Base-by-base conservation (phyloP, 805 yeast species). In the Sungouiella thailandica region DNA sequence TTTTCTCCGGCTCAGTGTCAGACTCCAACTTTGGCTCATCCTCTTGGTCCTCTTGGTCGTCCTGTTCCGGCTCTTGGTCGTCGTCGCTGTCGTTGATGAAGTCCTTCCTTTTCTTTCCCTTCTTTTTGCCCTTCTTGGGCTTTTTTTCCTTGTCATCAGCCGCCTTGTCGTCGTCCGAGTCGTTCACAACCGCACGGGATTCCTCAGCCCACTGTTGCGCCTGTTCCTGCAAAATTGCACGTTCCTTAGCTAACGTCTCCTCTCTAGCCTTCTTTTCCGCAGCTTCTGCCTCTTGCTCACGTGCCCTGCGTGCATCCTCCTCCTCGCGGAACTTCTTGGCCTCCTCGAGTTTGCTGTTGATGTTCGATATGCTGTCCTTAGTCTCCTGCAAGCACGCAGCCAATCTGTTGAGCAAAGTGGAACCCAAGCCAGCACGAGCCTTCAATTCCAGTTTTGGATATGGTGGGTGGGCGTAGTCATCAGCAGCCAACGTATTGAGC, bases 391-490 rank as follows among this genome's bases (percentile, higher is more conserved):
- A 62, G 18, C 80, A 76, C 39, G 80, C 74, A 45, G 74, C 83
- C 43, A 93, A 69, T 53, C 88, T 82, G 38, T 75, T 78, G 41
- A 74, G 67, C 53, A 88, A 68, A 0, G 96, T 83, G 36, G 79
- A 76, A 53, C 95, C 96, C 72, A 87, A 74, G 45, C 75, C 74
- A n/a, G 93, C 90, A 61, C 97, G 79, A 46, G 88, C 81, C 49
- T 79, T 81, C 46, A 93, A 67, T 43, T 89, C 96, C 13, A 76
- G 76, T 17, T 82, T 69, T 2, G 94, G 82, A 54, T 77, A 85
- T 22, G 96, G 95, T 8, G 94, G 80, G 45, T 74, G 71, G 29
- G 62, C 60, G 15, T 68, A 74, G 13, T 73, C 76, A 2, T 62
- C 68, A 0, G 62, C 50, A 3, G 89, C 70, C 38, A 83, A 63